Conservation (phyloP, 2,329 filamentous ascomycete species). For the Cryoendolithus antarcticus region DNA sequence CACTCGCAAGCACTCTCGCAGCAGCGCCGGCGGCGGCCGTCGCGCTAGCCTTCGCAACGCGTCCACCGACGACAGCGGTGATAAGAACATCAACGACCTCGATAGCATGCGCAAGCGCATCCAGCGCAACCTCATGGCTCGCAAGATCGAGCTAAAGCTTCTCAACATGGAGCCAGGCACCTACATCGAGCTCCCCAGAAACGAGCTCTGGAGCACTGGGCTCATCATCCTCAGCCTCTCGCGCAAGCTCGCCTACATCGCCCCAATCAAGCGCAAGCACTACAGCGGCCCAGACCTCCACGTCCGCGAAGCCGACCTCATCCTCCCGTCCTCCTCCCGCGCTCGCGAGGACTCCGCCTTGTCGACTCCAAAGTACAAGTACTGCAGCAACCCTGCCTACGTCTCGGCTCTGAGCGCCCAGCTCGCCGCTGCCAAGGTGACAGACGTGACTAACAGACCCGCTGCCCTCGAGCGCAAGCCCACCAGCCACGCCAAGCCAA, state of each 20-base stretch:
- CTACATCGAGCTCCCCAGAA: conserved; percentile 20
- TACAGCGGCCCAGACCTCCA: conserved; percentile 9
- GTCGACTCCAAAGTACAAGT: background rate
- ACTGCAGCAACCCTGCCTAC: too few relatives aligned
- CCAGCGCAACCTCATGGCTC: conserved; percentile 25
- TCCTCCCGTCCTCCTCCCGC: background rate
- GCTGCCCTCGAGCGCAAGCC: too few relatives aligned
- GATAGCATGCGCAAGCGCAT: conserved; percentile 28
- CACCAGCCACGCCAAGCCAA: too few relatives aligned
- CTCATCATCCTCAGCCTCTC: conserved; percentile 21
- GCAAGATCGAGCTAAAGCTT: conserved; percentile 13
- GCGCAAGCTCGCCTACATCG: conserved; percentile 18
- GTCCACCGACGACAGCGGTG: conserved; percentile 14
- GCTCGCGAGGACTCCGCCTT: background rate
- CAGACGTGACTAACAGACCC: too few relatives aligned
- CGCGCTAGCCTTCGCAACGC: conserved; percentile 15
- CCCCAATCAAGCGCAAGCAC: conserved; percentile 6
- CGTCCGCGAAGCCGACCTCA: background rate
- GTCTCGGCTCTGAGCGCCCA: too few relatives aligned
- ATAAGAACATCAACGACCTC: conserved; percentile 19
- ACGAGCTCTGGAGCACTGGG: conserved; percentile 28
- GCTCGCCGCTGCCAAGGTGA: too few relatives aligned
- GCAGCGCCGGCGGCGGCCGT: conserved; percentile 5
- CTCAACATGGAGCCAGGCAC: too few relatives aligned
- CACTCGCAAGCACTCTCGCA: conserved; percentile 9